Percentiles rank a stretch among this genome's conserved stretches.
phyloP scores from a whole-genome alignment of 2,329 filamentous ascomycete species.

The Trichoderma breve region DNA sequence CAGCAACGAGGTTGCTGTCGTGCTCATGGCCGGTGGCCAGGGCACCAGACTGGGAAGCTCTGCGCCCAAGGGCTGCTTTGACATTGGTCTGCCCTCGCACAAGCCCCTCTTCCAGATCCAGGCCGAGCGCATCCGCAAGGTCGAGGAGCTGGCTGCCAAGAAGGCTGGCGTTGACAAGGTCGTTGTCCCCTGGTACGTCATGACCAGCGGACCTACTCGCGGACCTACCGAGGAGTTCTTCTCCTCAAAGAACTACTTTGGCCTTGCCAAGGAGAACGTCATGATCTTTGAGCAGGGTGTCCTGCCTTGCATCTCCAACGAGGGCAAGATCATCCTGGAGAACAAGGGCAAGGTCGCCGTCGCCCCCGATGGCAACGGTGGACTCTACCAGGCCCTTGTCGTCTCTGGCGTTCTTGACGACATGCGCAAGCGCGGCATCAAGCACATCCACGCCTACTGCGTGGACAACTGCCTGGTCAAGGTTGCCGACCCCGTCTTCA shows the following conservation, averaged over 20 bases:
- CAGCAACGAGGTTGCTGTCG: constrained; percentile 75
- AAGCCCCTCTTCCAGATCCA: constrained; percentile 98
- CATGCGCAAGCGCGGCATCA: constrained; percentile 82
- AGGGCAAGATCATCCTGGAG: constrained; percentile 95
- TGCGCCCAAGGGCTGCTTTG: constrained; percentile 94
- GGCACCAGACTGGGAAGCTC: constrained; percentile 93
- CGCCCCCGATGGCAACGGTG: constrained; percentile 94
- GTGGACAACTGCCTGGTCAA: constrained; percentile 99
- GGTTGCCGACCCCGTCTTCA: constrained; percentile 94
- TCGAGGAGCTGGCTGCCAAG: constrained; percentile 76
- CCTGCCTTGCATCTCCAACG: constrained; percentile 93
- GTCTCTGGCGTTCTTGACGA: constrained; percentile 77
- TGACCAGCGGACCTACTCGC: constrained; percentile 95
- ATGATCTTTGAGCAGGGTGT: constrained; percentile 96
- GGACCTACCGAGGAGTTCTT: constrained; percentile 94
- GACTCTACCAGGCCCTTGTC: constrained; percentile 89
- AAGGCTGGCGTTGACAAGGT: constrained; percentile 56
- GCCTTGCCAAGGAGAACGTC: constrained; percentile 80
- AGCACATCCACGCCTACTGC: constrained; percentile 97
- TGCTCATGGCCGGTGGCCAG: constrained; percentile 96
- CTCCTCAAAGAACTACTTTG: constrained; percentile 85
- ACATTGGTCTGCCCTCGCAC: constrained; percentile 87
- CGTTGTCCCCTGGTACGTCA: constrained; percentile 95
- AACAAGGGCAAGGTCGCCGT: constrained; percentile 88
- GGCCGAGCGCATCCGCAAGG: constrained; percentile 85